Evolutionary conservation across 768 basidiomycete genomes (phyloP), one percentile per base, ranked within the genome.

Genomic region (Cystofilobasidium macerans): DNA sequence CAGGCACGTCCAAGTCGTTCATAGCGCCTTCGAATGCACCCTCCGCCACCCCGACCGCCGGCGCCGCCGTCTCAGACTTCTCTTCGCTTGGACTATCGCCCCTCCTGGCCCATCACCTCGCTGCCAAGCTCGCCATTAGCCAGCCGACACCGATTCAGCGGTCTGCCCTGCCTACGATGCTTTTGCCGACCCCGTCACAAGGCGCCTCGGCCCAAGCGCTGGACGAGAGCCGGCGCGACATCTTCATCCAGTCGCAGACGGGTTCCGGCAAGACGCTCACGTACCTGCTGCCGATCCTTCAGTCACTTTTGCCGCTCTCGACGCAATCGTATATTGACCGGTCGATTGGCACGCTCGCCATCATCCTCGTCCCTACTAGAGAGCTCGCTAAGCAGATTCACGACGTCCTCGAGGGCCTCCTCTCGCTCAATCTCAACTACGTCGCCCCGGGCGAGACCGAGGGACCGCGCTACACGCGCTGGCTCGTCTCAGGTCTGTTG

Each of bases 331-430:
- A 88, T 72, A 94, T 97, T 71, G 91, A 94, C 76, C 84, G 94
- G 42, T 88, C 87, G 0, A 88, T 98, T 72, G 94, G 94, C 32
- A 97, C 94, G 2, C 81, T 98, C 24, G 92, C 93, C 1, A 83
- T 97, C 64, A 88, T 97, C 69, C 88, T 98, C 64, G 91, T 88
- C 1, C 94, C 94, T 1, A 97, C 94, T 3, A 84, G 93, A 61
- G 95, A 98, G 77, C 82, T 98, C 18, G 95, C 94, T 1, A 89
- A 90, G 73, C 95, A 99, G 73, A 97, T 97, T 61, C 90, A 87
- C 12, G 90, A 95, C 71, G 93, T 98, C n/a, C 80, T 97, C 16
- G 89, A 91, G 70, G 78, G 80, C 20, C 76, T 98, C 8, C 80
- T 98, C 5, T 82, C 84, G 71, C 81, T 95, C 65, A 86, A 86